Evolutionary conservation across 257 asterid species (phyloP), one percentile per base, ranked within the genome.

Genomic region (Haberlea rhodopensis): DNA sequence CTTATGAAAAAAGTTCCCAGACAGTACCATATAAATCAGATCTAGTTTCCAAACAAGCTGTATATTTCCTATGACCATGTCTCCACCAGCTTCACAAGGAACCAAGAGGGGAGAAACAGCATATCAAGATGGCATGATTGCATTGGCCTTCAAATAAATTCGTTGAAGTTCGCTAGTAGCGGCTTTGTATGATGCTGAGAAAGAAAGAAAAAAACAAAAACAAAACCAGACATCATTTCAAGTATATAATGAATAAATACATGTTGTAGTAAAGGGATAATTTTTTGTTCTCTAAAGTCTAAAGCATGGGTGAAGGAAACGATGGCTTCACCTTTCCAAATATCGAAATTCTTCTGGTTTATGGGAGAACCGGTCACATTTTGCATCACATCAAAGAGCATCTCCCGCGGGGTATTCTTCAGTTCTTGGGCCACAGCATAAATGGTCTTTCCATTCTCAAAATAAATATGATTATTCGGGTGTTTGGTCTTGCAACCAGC

Each of bases 401-500:
- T 63, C 25, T 82, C 81, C 8, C 62, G 83, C 69, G 95, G 86
- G 51, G 85, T 82, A 46, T 71, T 76, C 82, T 88, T 88, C 77
- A 88, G 81, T 74, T 86, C 91, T 70, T 70, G 89, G 52, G 83
- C 98, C 32, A 85, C 92, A 2, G 82, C 85, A 70, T 82, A 82
- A 60, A 91, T 81, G 51, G n/a, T n/a, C n/a, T n/a, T n/a, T n/a
- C n/a, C n/a, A n/a, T n/a, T n/a, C n/a, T n/a, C n/a, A n/a, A n/a
- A n/a, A n/a, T n/a, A n/a, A n/a, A n/a, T n/a, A n/a, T n/a, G n/a
- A n/a, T n/a, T n/a, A n/a, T n/a, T n/a, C 23, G 96, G 95, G 78
- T 88, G 96, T 46, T 85, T 80, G 66, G 91, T 91, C 70, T 84
- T 87, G 81, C 95, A 84, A 22, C 84, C 84, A 65, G 92, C 90